phyloP scores from a whole-genome alignment of 2,329 filamentous ascomycete genomes.

The Albifimbria verrucaria region DNA sequence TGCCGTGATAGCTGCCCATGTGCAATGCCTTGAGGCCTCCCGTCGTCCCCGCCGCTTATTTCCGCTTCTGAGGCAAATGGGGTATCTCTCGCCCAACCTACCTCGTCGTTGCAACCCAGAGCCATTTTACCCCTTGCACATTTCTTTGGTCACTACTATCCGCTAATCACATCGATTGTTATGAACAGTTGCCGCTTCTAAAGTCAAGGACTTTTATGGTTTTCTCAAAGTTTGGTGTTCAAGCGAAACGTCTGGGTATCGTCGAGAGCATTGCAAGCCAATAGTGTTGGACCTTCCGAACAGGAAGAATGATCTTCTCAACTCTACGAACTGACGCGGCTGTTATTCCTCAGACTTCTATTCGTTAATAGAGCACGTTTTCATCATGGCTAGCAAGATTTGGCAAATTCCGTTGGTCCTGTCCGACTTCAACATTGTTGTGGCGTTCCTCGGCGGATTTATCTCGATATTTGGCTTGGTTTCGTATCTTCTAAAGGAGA shows the following conservation, averaged over 20 bases:
- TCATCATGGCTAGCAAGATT: conserved; percentile 16
- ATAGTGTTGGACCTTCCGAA: not conserved
- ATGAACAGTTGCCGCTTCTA: too few relatives aligned
- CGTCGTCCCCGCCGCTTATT: not conserved
- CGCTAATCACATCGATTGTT: too few relatives aligned
- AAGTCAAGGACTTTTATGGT: too few relatives aligned
- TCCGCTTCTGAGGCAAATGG: not conserved
- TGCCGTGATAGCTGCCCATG: too few relatives aligned
- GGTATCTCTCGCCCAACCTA: not conserved
- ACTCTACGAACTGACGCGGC: not conserved
- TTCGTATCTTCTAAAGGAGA: conserved; percentile 85
- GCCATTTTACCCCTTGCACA: too few relatives aligned
- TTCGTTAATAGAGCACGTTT: not conserved
- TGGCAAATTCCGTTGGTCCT: conserved; percentile 47
- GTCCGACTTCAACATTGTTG: conserved; percentile 81
- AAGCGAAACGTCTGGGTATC: too few relatives aligned
- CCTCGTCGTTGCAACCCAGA: not conserved
- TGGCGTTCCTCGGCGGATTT: conserved; percentile 79
- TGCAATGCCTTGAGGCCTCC: not conserved
- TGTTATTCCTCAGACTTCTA: not conserved
- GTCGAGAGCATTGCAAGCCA: too few relatives aligned
- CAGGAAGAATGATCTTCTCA: not conserved
- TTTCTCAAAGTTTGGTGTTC: too few relatives aligned
- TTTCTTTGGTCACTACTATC: too few relatives aligned
- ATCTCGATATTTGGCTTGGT: conserved; percentile 88